Evolutionary conservation across 805 yeast genomes (phyloP).

Genomic region (Ascoidea rubescens): DNA sequence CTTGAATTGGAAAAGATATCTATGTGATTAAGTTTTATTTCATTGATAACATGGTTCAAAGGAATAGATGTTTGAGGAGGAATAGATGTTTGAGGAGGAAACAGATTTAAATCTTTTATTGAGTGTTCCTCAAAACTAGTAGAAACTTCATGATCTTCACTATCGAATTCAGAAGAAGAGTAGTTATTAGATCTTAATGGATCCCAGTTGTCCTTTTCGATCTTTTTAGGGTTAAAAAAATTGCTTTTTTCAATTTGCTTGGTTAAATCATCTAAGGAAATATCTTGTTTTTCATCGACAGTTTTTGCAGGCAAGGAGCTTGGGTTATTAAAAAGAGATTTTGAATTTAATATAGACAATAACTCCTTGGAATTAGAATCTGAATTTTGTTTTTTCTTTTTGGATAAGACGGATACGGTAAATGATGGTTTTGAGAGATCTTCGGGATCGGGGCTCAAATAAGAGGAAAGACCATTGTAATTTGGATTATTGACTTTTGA

Average conservation of each 20-base stretch:
- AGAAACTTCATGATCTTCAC: not conserved
- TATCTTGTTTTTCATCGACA: not conserved
- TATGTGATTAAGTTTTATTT: not conserved
- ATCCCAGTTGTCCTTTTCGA: not conserved
- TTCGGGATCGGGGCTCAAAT: conserved; percentile 6
- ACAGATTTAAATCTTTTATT: no score
- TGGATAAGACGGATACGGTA: not conserved
- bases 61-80: not conserved
- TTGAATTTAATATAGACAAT: not conserved
- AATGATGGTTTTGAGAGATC: conserved; percentile 8
- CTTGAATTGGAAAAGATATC: not conserved
- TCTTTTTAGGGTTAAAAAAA: no score
- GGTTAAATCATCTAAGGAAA: not conserved
- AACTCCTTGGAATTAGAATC: not conserved
- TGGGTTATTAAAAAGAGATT: not conserved
- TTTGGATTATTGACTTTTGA: no score
- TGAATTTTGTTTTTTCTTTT: not conserved
- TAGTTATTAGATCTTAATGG: no score
- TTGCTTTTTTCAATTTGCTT: not conserved
- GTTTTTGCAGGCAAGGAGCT: not conserved
- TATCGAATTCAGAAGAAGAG: not conserved
- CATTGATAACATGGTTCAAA: not conserved
- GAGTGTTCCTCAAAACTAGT: not conserved
- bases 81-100: no score
- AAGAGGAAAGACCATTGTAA: not conserved